Evolutionary conservation across 805 yeast species (phyloP), one percentile per base, ranked within the genome.

Genomic region (Grigorovia humatica): DNA sequence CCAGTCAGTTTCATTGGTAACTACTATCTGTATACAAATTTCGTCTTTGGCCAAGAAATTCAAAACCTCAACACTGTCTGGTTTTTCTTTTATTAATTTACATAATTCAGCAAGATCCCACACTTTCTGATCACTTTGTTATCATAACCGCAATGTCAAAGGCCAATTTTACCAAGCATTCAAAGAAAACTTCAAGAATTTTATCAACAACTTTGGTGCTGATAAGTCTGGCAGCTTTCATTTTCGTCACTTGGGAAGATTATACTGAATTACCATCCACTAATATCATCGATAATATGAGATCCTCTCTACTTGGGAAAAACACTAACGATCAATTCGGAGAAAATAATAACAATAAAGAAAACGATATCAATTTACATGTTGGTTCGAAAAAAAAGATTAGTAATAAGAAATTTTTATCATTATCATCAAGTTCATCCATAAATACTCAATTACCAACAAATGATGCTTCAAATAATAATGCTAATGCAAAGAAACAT

Each of bases 221-320:
- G 2, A 32, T 53, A 17, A 53, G 55, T 4, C n/a, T 57, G n/a
- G 11, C 49, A 1, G 20, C 43, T 9, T 55, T 57, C 35, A n/a
- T 55, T 27, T 9, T 49, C 1, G 35, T 47, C 23, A 55, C 58
- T 23, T 56, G 57, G 57, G 47, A 48, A 8, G 59, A 56, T 27
- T 56, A 52, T 19, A 40, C 55, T 7, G 57, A 55, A 44, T 42
- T 44, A 8, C 13, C 19, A 27, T 13, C n/a, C 12, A 30, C 8
- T 42, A 29, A 12, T 12, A 29, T 43, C 13, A 23, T 18, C n/a
- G 23, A 15, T 27, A 19, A 20, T 8, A 12, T 30, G 29, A 9
- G 7, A 35, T 47, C 44, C 23, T 30, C 17, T 43, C 2, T 43
- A 18, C 19, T 20, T n/a, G 44, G 23, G 17, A 42, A 17, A 17